phyloP scores from a whole-genome alignment of 2,329 filamentous ascomycete species.

The Dothideomycetes sp. region DNA sequence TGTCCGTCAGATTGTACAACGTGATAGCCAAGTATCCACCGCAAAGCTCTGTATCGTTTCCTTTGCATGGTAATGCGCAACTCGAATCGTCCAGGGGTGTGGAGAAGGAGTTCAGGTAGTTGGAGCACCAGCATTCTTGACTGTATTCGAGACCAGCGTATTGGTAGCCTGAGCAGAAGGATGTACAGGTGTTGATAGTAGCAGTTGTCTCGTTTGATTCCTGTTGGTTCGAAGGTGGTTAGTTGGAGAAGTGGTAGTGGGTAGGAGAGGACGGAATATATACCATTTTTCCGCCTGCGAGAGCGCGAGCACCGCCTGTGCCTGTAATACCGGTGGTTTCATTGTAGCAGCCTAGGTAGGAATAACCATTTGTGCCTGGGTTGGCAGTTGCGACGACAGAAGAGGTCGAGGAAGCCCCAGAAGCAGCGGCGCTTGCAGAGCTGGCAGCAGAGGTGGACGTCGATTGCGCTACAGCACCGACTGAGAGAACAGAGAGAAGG shows the following conservation, averaged over 20 bases:
- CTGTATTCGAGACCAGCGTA: slow-evolving; percentile 49
- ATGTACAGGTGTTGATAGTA: slow-evolving; percentile 45
- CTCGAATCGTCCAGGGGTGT: slow-evolving; percentile 37
- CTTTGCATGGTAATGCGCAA: slow-evolving; percentile 47
- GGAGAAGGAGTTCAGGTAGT: slow-evolving; percentile 40
- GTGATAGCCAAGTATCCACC: slow-evolving; percentile 40
- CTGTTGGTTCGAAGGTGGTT: too few relatives aligned
- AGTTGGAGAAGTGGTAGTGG: too few relatives aligned
- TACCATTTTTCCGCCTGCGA: slow-evolving; percentile 37
- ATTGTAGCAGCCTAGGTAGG: slow-evolving; percentile 50
- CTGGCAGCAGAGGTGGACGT: slow-evolving; percentile 20
- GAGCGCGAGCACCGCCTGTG: slow-evolving; percentile 36
- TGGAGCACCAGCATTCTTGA: slow-evolving; percentile 54
- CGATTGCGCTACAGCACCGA: slow-evolving; percentile 16
- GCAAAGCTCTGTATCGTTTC: slow-evolving; percentile 44
- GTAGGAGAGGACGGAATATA: too few relatives aligned
- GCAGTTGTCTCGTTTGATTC: slow-evolving; percentile 33
- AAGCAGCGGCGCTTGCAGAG: slow-evolving; percentile 21
- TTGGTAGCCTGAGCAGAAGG: slow-evolving; percentile 38
- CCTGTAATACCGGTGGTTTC: slow-evolving; percentile 39
- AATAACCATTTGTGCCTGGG: slow-evolving; percentile 29
- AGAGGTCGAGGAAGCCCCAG: slow-evolving; percentile 16
- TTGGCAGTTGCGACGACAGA: slow-evolving; percentile 15
- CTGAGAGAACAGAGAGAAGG: slow-evolving; percentile 12
- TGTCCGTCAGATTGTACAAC: slow-evolving; percentile 23